These are phyloP conservation scores for Chrysosporium queenslandicum DNA, from an alignment of 2,329 filamentous ascomycete genomes.

Conservation along the genomic window DNA sequence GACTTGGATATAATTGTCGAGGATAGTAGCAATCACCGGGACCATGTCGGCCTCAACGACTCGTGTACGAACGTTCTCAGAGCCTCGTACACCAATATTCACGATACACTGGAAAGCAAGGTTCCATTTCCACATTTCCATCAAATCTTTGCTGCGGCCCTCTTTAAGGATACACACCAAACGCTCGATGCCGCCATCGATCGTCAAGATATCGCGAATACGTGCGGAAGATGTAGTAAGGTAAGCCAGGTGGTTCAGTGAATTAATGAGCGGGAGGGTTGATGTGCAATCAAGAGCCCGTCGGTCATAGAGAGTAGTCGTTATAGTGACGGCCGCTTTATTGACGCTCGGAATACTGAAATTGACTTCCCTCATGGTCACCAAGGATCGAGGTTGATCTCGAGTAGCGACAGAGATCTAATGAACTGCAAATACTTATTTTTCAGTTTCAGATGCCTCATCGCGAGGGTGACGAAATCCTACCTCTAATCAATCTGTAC, in stretches of 20 bases:
- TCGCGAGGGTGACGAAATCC: not conserved
- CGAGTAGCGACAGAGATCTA: too few species aligned
- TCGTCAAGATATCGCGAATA: slow-evolving; percentile 93
- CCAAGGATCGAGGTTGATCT: not conserved
- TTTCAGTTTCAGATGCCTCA: not conserved
- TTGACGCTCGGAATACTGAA: slow-evolving; percentile 99
- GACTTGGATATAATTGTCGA: slow-evolving; percentile 97
- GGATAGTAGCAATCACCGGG: slow-evolving; percentile 92
- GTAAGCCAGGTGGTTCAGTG: slow-evolving; percentile 95
- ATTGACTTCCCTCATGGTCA: slow-evolving; percentile 96
- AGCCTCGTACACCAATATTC: slow-evolving; percentile 94
- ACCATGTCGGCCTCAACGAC: slow-evolving; percentile 99
- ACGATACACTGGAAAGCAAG: slow-evolving; percentile 97
- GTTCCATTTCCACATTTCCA: slow-evolving; percentile 99
- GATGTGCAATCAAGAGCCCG: slow-evolving; percentile 97
- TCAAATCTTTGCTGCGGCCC: slow-evolving; percentile 92
- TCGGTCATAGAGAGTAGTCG: slow-evolving; percentile 93
- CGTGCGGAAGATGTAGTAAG: slow-evolving; percentile 95
- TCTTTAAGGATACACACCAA: slow-evolving; percentile 97
- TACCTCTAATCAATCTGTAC: not conserved
- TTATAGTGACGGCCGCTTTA: slow-evolving; percentile 98
- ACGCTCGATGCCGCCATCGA: slow-evolving; percentile 95
- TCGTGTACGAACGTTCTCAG: slow-evolving; percentile 82
- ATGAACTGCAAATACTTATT: not conserved
- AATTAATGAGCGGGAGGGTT: slow-evolving; percentile 94